Evolutionary conservation across 2,329 filamentous ascomycete species (phyloP).

Genomic region (Aureobasidium zeae): DNA sequence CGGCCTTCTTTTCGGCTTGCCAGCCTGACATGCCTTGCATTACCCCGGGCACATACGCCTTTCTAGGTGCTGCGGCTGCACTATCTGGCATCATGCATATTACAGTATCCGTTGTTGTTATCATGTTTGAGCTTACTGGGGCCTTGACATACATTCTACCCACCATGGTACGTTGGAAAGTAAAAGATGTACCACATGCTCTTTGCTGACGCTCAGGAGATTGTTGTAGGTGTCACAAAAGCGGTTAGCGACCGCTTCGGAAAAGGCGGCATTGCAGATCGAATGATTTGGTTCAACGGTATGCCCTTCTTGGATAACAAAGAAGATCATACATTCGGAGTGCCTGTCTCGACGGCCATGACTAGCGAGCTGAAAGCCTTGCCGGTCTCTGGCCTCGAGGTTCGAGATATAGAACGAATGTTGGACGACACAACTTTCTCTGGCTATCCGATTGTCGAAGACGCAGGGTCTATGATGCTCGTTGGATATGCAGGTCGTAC

Average conservation of each 20-base stretch:
- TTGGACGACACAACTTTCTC: conserved; percentile 74
- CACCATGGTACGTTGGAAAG: conserved; percentile 58
- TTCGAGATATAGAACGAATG: conserved; percentile 68
- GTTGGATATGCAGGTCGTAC: conserved; percentile 89
- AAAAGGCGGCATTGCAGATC: conserved; percentile 93
- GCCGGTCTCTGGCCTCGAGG: conserved; percentile 61
- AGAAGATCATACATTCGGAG: conserved; percentile 92
- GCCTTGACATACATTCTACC: conserved; percentile 93
- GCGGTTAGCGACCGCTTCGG: conserved; percentile 82
- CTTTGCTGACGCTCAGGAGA: conserved; percentile 35
- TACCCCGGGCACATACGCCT: conserved; percentile 93
- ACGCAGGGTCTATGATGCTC: conserved; percentile 58
- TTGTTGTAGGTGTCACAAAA: conserved; percentile 95
- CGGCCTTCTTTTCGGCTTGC: conserved; percentile 79
- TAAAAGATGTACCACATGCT: neutral
- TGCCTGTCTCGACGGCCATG: conserved; percentile 71
- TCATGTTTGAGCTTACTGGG: conserved; percentile 99
- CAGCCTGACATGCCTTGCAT: conserved; percentile 90
- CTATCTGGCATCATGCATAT: conserved; percentile 97
- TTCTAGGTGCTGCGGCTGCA: conserved; percentile 83
- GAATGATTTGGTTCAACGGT: conserved; percentile 98
- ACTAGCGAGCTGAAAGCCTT: conserved; percentile 72
- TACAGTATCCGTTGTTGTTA: conserved; percentile 91
- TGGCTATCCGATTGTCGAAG: conserved; percentile 85
- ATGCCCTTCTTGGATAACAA: conserved; percentile 97